These are phyloP conservation scores for Golubevia pallescens DNA, from an alignment of 1,284 basidiomycete species.

Conservation along the genomic window DNA sequence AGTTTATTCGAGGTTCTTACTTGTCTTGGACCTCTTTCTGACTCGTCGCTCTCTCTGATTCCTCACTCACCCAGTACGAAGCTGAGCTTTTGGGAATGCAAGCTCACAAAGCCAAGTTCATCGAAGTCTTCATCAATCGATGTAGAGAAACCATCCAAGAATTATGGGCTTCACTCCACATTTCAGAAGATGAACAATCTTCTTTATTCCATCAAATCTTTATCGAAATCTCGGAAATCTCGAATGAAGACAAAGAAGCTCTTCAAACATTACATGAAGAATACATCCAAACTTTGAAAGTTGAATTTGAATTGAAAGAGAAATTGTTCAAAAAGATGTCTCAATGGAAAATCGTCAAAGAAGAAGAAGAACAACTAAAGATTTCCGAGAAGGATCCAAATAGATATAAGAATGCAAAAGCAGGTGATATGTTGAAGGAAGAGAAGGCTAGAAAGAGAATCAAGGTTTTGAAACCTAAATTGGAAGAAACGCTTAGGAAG, in stretches of 20 bases:
- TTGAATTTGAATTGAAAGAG: conserved; percentile 46
- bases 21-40: neutral
- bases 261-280: conserved; percentile 52
- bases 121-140: conserved; percentile 54
- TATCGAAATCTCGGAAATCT: conserved; percentile 23
- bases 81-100: conserved; percentile 58
- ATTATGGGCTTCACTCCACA: conserved; percentile 52
- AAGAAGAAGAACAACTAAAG: conserved; percentile 36
- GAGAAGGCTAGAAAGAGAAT: conserved; percentile 63
- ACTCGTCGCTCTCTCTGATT: neutral
- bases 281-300: conserved; percentile 37
- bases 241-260: neutral
- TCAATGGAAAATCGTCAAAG: conserved; percentile 44
- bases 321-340: conserved; percentile 46
- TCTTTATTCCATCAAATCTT: conserved; percentile 47
- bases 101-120: conserved; percentile 55
- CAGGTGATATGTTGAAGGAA: conserved; percentile 53
- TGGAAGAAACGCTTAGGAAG: conserved; percentile 51
- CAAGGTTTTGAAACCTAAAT: conserved; percentile 59
- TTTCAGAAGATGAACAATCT: conserved; percentile 38
- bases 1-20: neutral
- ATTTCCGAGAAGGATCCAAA: conserved; percentile 46
- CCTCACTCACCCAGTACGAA: conserved; percentile 28
- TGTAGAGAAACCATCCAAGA: conserved; percentile 48
- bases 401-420: conserved; percentile 50